Percentiles rank a stretch among this genome's conserved stretches.
These are phyloP conservation scores for Ophiostoma sp. DNA, from an alignment of 2,329 filamentous ascomycete species.

Conservation along the genomic window DNA sequence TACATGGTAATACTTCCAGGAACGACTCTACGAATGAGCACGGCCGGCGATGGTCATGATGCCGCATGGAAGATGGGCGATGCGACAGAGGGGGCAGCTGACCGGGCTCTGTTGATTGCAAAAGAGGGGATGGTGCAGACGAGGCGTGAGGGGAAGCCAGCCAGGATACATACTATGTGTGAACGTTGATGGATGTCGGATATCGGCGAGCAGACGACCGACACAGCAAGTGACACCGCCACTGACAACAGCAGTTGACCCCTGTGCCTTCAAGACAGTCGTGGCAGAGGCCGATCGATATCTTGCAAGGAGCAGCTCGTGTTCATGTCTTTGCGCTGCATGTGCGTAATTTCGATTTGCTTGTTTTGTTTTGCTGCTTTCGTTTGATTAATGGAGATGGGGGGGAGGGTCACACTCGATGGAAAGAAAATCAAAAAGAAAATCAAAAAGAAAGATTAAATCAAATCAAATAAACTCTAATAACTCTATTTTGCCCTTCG, in stretches of 20 bases:
- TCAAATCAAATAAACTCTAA: not conserved
- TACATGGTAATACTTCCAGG: too few species aligned
- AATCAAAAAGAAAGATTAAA: not conserved
- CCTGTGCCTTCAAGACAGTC: not conserved
- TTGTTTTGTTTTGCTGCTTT: too few species aligned
- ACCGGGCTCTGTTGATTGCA: not conserved
- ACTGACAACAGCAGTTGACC: not conserved
- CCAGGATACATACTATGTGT: not conserved
- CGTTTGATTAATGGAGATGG: too few species aligned
- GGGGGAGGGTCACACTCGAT: too few species aligned
- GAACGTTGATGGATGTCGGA: not conserved
- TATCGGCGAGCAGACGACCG: not conserved
- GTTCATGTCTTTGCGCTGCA: not conserved
- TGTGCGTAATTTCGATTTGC: not conserved
- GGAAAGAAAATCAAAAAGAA: not conserved
- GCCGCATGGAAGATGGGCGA: not conserved
- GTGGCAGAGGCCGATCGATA: not conserved
- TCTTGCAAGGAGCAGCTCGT: not conserved
- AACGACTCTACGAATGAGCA: not conserved
- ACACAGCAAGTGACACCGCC: not conserved
- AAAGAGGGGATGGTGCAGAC: slow-evolving; percentile 1
- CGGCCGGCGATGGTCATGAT: not conserved
- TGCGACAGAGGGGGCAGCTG: not conserved
- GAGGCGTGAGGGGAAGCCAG: not conserved
- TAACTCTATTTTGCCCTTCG: not conserved